Evolutionary conservation across 2,329 filamentous ascomycete species (phyloP).

Genomic region (Nigrospora osmanthi): DNA sequence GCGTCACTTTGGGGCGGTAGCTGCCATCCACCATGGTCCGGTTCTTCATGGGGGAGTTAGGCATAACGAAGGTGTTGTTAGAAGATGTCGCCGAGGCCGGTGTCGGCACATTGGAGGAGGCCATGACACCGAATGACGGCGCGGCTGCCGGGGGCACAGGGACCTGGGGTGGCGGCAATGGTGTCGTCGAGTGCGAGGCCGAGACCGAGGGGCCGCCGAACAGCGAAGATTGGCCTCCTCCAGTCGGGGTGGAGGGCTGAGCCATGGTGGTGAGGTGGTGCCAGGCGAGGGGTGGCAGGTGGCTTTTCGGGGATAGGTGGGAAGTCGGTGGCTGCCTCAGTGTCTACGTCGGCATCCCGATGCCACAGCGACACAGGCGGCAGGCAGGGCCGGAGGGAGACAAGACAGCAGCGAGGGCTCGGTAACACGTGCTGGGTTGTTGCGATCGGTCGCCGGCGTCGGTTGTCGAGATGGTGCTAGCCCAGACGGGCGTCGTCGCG

Average conservation of each 20-base stretch:
- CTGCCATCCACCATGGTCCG: slow-evolving; percentile 54
- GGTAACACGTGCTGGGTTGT: too few relatives aligned
- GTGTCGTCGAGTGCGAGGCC: slow-evolving; percentile 7
- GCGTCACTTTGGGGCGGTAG: slow-evolving; percentile 78
- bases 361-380: too few relatives aligned
- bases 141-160: slow-evolving; percentile 13
- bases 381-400: too few relatives aligned
- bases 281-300: too few relatives aligned
- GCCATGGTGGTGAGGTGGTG: background rate
- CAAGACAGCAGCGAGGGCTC: too few relatives aligned
- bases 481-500: too few relatives aligned
- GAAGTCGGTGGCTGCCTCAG: too few relatives aligned
- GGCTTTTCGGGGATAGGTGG: too few relatives aligned
- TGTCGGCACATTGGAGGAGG: slow-evolving; percentile 27
- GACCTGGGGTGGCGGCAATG: slow-evolving; percentile 3
- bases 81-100: slow-evolving; percentile 46
- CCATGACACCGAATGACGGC: slow-evolving; percentile 13
- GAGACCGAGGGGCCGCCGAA: slow-evolving; percentile 20
- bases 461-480: too few relatives aligned
- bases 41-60: slow-evolving; percentile 69
- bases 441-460: too few relatives aligned
- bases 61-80: slow-evolving; percentile 85
- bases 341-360: too few relatives aligned
- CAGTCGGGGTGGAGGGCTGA: background rate
- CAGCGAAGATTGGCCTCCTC: slow-evolving; percentile 14